These are phyloP conservation scores for Irpex lacteus DNA, from an alignment of 1,284 basidiomycete genomes.

Conservation along the genomic window DNA sequence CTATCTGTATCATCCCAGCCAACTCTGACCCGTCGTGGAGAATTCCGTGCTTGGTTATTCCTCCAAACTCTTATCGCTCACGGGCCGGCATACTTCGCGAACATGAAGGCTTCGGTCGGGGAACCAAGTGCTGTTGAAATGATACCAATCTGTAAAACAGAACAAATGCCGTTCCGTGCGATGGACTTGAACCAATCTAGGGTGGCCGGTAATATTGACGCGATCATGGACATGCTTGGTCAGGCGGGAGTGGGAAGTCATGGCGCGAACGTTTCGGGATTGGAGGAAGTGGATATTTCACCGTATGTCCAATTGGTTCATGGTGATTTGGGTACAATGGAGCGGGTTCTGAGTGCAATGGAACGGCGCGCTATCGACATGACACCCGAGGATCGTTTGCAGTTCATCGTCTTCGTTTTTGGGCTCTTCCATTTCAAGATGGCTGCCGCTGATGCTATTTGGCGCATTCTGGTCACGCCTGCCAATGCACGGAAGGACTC, in stretches of 20 bases:
- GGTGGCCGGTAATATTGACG: constrained; percentile 6
- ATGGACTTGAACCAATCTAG: constrained; percentile 10
- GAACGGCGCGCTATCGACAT: constrained; percentile 23
- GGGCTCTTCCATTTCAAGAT: constrained; percentile 40
- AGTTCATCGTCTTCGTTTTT: constrained; percentile 28
- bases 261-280: neutral
- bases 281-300: neutral
- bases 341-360: constrained; percentile 20
- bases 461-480: constrained; percentile 25
- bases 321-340: constrained; percentile 19
- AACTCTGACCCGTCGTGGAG: neutral
- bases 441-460: constrained; percentile 35
- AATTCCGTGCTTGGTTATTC: neutral
- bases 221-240: neutral
- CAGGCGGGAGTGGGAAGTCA: constrained; percentile 1
- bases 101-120: neutral
- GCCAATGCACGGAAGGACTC: constrained; percentile 16
- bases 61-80: neutral
- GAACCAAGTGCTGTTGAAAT: constrained; percentile 24
- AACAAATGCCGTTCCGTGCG: constrained; percentile 2
- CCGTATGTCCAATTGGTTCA: constrained; percentile 4
- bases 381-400: constrained; percentile 25
- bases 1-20: neutral
- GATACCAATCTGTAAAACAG: constrained; percentile 6
- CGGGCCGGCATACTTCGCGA: neutral